Conservation (phyloP, 345 rosid genomes). For the Barbarea vulgaris region DNA sequence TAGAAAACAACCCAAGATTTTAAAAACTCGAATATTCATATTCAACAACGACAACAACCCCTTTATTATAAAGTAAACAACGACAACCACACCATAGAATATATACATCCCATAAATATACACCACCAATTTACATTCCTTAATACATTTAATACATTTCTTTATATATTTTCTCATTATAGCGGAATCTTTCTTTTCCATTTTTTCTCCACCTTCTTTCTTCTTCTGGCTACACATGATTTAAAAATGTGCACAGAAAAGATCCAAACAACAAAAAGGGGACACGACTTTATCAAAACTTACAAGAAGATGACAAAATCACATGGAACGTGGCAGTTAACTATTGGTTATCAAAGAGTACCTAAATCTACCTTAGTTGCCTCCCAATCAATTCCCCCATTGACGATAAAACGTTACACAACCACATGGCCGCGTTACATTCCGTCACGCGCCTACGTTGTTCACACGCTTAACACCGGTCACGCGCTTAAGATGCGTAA, state of each 20-base stretch:
- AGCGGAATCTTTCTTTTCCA: slow-evolving; percentile 24
- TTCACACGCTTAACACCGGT: neutral
- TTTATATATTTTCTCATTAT: neutral
- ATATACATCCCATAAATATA: neutral
- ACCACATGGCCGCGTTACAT: slow-evolving; percentile 28
- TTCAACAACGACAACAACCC: slow-evolving; percentile 22
- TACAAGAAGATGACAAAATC: neutral
- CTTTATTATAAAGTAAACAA: neutral
- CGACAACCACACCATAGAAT: slow-evolving; percentile 14
- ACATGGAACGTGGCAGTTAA: neutral
- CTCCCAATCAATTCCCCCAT: slow-evolving; percentile 28
- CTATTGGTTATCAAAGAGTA: neutral
- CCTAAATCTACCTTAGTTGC: slow-evolving; percentile 25
- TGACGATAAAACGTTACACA: neutral
- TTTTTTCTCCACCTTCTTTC: slow-evolving; percentile 18
- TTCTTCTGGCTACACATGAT: slow-evolving; percentile 24
- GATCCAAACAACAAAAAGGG: slow-evolving; percentile 1
- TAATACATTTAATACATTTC: neutral
- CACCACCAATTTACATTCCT: slow-evolving; percentile 3
- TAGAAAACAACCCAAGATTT: neutral
- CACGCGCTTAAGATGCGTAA: slow-evolving; percentile 30
- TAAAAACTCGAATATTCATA: neutral
- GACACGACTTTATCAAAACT: slow-evolving; percentile 7
- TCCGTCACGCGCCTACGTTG: neutral
- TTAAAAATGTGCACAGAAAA: slow-evolving; percentile 23